phyloP scores from a whole-genome alignment of 345 rosid genomes.

The Cardamine occulta region DNA sequence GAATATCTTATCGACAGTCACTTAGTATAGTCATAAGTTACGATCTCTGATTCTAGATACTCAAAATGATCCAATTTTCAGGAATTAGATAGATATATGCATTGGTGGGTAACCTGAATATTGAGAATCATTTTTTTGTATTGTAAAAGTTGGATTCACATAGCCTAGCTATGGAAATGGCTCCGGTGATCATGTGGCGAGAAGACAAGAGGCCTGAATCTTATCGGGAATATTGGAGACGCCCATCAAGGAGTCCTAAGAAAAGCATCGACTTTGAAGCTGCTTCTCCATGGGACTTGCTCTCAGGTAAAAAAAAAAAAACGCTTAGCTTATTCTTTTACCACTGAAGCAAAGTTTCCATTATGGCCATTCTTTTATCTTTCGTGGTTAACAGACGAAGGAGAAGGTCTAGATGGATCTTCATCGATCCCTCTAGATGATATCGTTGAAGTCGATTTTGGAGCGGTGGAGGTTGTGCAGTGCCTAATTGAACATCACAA shows the following conservation, averaged over 20 bases:
- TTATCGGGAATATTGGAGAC: constrained; percentile 74
- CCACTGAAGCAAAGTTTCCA: neutral
- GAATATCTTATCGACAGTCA: constrained; percentile 6
- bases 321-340: neutral
- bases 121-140: constrained; percentile 5
- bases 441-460: constrained; percentile 64
- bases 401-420: constrained; percentile 65
- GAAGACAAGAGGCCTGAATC: constrained; percentile 67
- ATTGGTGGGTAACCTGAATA: neutral
- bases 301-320: constrained; percentile 58
- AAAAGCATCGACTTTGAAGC: constrained; percentile 52
- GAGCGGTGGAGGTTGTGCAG: constrained; percentile 82
- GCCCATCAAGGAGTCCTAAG: constrained; percentile 55
- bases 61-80: neutral
- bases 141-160: constrained; percentile 83
- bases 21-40: neutral
- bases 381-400: constrained; percentile 60
- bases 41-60: neutral
- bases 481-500: constrained; percentile 92
- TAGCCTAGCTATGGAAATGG: constrained; percentile 84
- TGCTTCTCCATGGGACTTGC: constrained; percentile 78
- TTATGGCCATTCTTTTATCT: neutral
- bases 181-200: constrained; percentile 91
- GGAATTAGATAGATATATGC: neutral
- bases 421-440: constrained; percentile 84